These are phyloP conservation scores for Trichoderma virens DNA, from an alignment of 495 filamentous ascomycete species.

Conservation along the genomic window DNA sequence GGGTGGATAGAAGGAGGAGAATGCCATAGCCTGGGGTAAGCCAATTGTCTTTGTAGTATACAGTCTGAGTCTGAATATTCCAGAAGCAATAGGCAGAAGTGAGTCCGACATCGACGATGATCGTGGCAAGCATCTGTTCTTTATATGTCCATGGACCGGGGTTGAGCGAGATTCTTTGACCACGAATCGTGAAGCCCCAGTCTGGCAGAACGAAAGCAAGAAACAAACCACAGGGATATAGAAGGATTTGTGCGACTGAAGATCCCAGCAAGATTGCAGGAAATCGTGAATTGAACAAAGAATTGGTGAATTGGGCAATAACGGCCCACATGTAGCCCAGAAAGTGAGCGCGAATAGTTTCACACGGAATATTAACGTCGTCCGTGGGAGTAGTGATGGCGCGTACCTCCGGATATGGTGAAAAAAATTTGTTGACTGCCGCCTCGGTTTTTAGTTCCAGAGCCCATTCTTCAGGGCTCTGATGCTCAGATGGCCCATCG, in stretches of 20 bases:
- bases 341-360: slow-evolving; percentile 34
- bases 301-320: slow-evolving; percentile 29
- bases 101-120: slow-evolving; percentile 34
- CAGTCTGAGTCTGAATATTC: slow-evolving; percentile 37
- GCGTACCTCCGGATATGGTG: slow-evolving; percentile 40
- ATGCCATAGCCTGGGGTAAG: slow-evolving; percentile 34
- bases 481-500: slow-evolving; percentile 25
- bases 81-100: slow-evolving; percentile 32
- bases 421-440: slow-evolving; percentile 30
- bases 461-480: slow-evolving; percentile 27
- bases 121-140: slow-evolving; percentile 41
- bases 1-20: slow-evolving; percentile 34
- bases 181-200: slow-evolving; percentile 24
- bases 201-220: slow-evolving; percentile 23
- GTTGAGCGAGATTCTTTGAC: slow-evolving; percentile 28
- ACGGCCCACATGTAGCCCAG: slow-evolving; percentile 32
- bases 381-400: slow-evolving; percentile 33
- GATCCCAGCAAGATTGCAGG: slow-evolving; percentile 23
- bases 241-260: slow-evolving; percentile 31
- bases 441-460: slow-evolving; percentile 31
- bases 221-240: slow-evolving; percentile 29
- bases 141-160: slow-evolving; percentile 38
- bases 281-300: slow-evolving; percentile 34
- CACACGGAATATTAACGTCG: slow-evolving; percentile 23
- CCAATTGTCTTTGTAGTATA: slow-evolving; percentile 35